These are phyloP conservation scores for Nematocida sp. DNA, from an alignment of 371 early-diverging fungal species.

Conservation along the genomic window DNA sequence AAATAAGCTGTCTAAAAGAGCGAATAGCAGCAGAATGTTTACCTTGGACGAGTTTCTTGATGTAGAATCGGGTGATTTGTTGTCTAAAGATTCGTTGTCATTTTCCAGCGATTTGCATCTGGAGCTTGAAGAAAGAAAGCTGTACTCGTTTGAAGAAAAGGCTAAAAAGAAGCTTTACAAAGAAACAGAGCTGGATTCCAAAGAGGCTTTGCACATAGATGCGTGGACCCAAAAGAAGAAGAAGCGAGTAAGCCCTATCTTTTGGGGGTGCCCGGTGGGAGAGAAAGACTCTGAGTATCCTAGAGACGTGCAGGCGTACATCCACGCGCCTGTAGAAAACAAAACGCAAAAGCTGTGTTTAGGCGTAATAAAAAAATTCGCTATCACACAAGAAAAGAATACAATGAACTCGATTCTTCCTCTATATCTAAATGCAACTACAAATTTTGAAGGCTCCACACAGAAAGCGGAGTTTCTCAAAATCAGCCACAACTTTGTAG, in stretches of 20 bases:
- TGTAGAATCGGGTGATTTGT: slow-evolving; percentile 12
- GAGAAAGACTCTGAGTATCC: slow-evolving; percentile 52
- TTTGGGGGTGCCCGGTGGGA: slow-evolving; percentile 53
- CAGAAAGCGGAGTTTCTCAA: slow-evolving; percentile 52
- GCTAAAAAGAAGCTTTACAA: neutral
- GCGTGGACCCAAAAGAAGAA: slow-evolving; percentile 62
- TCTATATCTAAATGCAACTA: slow-evolving; percentile 56
- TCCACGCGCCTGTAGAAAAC: slow-evolving; percentile 36
- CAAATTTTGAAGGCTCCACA: slow-evolving; percentile 30
- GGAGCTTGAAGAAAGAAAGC: slow-evolving; percentile 29
- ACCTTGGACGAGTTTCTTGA: slow-evolving; percentile 43
- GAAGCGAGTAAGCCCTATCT: slow-evolving; percentile 52
- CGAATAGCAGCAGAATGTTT: slow-evolving; percentile 12
- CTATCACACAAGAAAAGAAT: slow-evolving; percentile 34
- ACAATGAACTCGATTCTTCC: slow-evolving; percentile 58
- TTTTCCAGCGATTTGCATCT: slow-evolving; percentile 29
- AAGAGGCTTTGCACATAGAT: slow-evolving; percentile 18
- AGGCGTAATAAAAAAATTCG: slow-evolving; percentile 42
- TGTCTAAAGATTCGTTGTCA: slow-evolving; percentile 1
- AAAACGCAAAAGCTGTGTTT: slow-evolving; percentile 54
- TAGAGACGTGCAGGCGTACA: slow-evolving; percentile 41
- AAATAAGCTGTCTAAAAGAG: slow-evolving; percentile 1
- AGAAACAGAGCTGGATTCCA: neutral
- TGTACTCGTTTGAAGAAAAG: slow-evolving; percentile 10
- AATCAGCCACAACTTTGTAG: slow-evolving; percentile 51